These are phyloP conservation scores for Nannochloropsis oceanica DNA, from an alignment of 108 stramenopile species.

Conservation along the genomic window DNA sequence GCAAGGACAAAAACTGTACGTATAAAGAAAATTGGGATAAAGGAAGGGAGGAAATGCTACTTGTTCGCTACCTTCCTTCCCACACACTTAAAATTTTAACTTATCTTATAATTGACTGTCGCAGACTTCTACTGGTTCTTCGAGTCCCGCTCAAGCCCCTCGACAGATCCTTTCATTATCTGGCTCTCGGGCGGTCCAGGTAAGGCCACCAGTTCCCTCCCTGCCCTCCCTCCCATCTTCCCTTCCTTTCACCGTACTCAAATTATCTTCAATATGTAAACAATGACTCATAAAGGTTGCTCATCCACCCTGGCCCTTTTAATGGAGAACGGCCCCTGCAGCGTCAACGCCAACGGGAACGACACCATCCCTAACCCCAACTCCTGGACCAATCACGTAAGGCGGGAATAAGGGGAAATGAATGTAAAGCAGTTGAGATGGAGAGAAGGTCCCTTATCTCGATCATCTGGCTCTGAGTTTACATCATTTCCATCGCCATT, in stretches of 20 bases:
- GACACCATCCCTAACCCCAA: slow-evolving; percentile 65
- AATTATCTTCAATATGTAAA: no score
- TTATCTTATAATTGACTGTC: slow-evolving; percentile 57
- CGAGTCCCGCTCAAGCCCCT: slow-evolving; percentile 42
- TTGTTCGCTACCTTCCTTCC: neutral
- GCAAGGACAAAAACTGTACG: neutral
- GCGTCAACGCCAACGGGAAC: slow-evolving; percentile 65
- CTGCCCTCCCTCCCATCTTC: neutral
- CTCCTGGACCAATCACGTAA: slow-evolving; percentile 55
- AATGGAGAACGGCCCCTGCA: slow-evolving; percentile 90
- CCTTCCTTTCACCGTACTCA: neutral
- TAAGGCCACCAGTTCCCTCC: neutral
- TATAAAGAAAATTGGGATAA: neutral
- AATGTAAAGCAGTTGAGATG: neutral
- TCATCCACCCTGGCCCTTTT: slow-evolving; percentile 72
- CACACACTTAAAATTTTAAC: slow-evolving; percentile 6
- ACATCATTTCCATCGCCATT: neutral
- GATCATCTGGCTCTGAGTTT: no score
- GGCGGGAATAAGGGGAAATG: neutral
- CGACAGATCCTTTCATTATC: slow-evolving; percentile 54
- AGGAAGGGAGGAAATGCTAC: neutral
- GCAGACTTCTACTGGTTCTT: slow-evolving; percentile 84
- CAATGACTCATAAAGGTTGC: slow-evolving; percentile 16
- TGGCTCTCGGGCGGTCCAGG: slow-evolving; percentile 89
- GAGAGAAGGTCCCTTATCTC: no score